A percentile compares a stretch with the other conserved stretches of the same genome.
Evolutionary conservation across 2,329 filamentous ascomycete species (phyloP).

Genomic region (Sphaerulina vaccinii): DNA sequence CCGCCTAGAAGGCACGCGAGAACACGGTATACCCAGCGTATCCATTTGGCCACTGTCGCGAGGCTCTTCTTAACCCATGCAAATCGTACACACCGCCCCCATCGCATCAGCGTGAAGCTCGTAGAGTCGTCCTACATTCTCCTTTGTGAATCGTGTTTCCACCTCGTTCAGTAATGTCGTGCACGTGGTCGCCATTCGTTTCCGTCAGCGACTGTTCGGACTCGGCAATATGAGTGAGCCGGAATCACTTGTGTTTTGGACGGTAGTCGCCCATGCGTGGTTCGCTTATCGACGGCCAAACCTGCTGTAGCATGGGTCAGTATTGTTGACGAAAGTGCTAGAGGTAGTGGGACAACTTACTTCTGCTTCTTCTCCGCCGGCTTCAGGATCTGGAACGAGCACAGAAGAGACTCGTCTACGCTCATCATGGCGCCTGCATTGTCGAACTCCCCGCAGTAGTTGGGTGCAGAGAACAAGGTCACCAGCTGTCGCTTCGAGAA

Average conservation of each 20-base stretch:
- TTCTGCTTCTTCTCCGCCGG: constrained; percentile 99
- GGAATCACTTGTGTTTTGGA: constrained; percentile 4
- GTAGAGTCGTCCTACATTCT: background rate
- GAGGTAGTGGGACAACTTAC: constrained; percentile 61
- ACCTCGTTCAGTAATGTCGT: constrained; percentile 15
- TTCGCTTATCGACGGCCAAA: constrained; percentile 81
- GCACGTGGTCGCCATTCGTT: constrained; percentile 11
- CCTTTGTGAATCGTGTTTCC: constrained; percentile 7
- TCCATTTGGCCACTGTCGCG: constrained; percentile 1
- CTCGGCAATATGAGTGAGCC: constrained; percentile 18
- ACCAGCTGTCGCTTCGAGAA: constrained; percentile 98
- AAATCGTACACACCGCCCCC: constrained; percentile 15
- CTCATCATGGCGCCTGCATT: constrained; percentile 99
- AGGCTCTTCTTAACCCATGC: constrained; percentile 10
- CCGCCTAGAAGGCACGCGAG: constrained; percentile 1
- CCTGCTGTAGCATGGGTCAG: constrained; percentile 61
- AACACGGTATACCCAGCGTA: background rate
- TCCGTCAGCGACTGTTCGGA: constrained; percentile 11
- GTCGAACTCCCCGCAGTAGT: constrained; percentile 99
- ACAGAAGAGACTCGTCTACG: constrained; percentile 95
- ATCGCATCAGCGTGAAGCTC: background rate
- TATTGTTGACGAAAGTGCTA: constrained; percentile 28
- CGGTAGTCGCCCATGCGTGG: constrained; percentile 3
- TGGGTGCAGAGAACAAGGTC: constrained; percentile 95
- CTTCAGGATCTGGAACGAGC: constrained; percentile 99